Base-by-base conservation (phyloP, 768 basidiomycete genomes). In the Tricholoma saponaceum region DNA sequence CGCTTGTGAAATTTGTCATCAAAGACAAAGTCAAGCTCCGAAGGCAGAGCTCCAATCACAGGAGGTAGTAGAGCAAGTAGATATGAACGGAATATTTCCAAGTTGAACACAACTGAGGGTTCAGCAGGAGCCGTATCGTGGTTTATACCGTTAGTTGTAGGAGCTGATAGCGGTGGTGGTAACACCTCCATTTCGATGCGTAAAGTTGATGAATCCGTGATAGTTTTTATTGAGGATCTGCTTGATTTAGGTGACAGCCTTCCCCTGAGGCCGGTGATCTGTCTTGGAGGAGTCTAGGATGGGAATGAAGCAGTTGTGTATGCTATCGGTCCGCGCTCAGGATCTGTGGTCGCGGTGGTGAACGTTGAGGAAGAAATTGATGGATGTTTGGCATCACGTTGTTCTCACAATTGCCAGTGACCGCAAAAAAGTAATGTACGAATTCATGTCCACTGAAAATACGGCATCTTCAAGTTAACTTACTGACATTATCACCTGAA, bases 1-100 rank as follows among this genome's bases (percentile, higher is more conserved):
- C 83, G 85, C 61, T 90, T 90, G 55, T 87, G 81, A 60, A 92
- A 95, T 53, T 84, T 82, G 51, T 81, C 78, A 63, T 91, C 87
- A 62, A 94, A 86, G 33, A 90, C 66, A 0, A 81, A 74, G 35
- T 87, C 79, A 2, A 95, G 74, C 56, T 94, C 91, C 41, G 77
- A 75, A 0, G 77, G 76, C 12, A 74, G 67, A 2, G 90, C 86
- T 18, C 85, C 90, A 18, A 95, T 79, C 2, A 93, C 80, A 12
- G 91, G 88, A 1, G 93, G 92, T 2, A 95, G 75, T 22, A 95
- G 76, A 0, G 83, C 76, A 44, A 82, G 74, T 28, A 95, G 76
- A 72, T 93, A 95, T 9, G 79, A 73, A 58, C 79, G 83, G 68
- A 95, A 91, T 56, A 87, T 71, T 28, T 80, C 76, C 9, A 86